Evolutionary conservation across 1,139 yeast genomes (phyloP), one percentile per base, ranked within the genome.

Genomic region (Candida smagusa): DNA sequence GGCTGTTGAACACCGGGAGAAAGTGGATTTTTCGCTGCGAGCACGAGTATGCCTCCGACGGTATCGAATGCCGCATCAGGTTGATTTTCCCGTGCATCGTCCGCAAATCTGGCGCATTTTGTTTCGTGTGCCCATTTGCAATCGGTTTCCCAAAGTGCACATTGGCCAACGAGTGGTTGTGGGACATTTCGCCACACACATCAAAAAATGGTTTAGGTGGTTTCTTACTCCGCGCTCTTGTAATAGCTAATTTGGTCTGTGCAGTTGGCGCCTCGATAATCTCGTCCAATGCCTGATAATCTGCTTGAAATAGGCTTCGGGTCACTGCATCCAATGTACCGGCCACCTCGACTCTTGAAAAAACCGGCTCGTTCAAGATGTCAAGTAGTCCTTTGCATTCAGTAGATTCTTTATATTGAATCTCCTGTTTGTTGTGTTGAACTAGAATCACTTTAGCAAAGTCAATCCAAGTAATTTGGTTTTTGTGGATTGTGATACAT

Each of bases 1-100:
- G 65, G 24, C 52, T 51, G 31, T 69, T 73, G 32, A 79, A 59
- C 12, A 83, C 67, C 1, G 90, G 89, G 22, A 84, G 62, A 49
- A 68, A 80, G 56, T 84, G 94, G 36, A 77, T 72, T 43, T 76
- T 78, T 0, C 49, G 48, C 28, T 63, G 60, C 7, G 73, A 52
- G 49, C 92, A 84, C 29, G 52, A 49, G 38, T 46, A 50, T 1
- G 59, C 44, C n/a, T 59, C 66, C 21, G 50, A 47, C 6, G 62
- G 43, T 24, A 61, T 47, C 39, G 54, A 39, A 11, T 41, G 38
- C 4, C 35, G 38, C 12, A 41, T 39, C 24, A 44, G 41, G 28
- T 44, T 35, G 31, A 52, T 40, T 31, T 40, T 47, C 12, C 42
- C 30, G 31, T 46, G 53, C 8, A 44, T 42, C 29, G 37, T 34